A percentile compares a stretch with the other conserved stretches of the same genome.
phyloP scores from a whole-genome alignment of 2,329 filamentous ascomycete genomes.

The Penicillium sp. region DNA sequence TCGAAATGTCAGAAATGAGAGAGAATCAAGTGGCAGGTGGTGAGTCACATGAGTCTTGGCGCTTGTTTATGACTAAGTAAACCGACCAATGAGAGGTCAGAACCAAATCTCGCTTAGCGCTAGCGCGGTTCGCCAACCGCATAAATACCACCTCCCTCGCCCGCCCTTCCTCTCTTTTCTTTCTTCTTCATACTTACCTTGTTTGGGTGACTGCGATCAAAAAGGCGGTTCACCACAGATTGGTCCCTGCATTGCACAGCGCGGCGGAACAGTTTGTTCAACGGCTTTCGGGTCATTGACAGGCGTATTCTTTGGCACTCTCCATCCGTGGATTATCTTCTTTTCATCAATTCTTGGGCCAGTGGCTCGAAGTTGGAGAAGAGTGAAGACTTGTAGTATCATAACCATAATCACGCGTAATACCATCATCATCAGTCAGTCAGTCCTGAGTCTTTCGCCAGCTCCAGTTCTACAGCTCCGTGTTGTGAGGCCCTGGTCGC shows the following conservation, averaged over 20 bases:
- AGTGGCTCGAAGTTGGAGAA: constrained; percentile 37
- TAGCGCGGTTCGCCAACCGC: constrained; percentile 20
- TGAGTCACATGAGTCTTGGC: neutral
- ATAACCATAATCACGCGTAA: too few species aligned
- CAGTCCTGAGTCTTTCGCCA: too few species aligned
- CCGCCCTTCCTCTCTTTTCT: constrained; percentile 34
- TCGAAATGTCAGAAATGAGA: neutral
- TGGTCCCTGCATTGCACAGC: constrained; percentile 61
- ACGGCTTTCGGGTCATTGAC: constrained; percentile 48
- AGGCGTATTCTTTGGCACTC: constrained; percentile 44
- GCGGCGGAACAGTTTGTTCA: constrained; percentile 54
- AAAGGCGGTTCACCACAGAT: constrained; percentile 48
- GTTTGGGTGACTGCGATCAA: constrained; percentile 52
- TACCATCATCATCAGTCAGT: too few species aligned
- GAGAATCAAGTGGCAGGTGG: neutral
- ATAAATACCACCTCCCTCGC: constrained; percentile 33
- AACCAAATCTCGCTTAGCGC: constrained; percentile 13
- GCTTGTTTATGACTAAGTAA: too few species aligned
- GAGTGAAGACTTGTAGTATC: constrained; percentile 12
- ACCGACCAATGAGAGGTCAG: neutral
- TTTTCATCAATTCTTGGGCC: constrained; percentile 39
- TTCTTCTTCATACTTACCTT: constrained; percentile 57
- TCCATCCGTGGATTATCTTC: constrained; percentile 28
- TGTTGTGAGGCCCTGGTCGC: too few species aligned
- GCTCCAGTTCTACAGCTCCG: too few species aligned